A percentile compares a stretch with the other conserved stretches of the same genome.
Evolutionary conservation across 176 grass and related monocot species (phyloP).

Genomic region (maize (Zea mays)): Zm-B73-REFERENCE-NAM-5.0 NC_050096.1:149442501-149443000

Average conservation of each 20-base stretch:
- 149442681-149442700: neutral
- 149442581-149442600: neutral
- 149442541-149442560: neutral
- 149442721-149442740: neutral
- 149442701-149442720: neutral
- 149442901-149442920: too few relatives aligned
- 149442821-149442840: too few relatives aligned
- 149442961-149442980: too few relatives aligned
- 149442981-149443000: too few relatives aligned
- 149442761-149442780: too few relatives aligned
- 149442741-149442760: neutral
- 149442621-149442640: neutral
- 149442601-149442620: neutral
- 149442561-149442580: neutral
- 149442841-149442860: too few relatives aligned
- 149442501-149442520: neutral
- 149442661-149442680: neutral
- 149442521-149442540: neutral
- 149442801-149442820: too few relatives aligned
- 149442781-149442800: too few relatives aligned
- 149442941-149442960: too few relatives aligned
- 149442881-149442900: too few relatives aligned
- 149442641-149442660: neutral
- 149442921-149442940: too few relatives aligned
- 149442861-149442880: too few relatives aligned